A percentile compares a stretch with the other conserved stretches of the same genome.
These are phyloP conservation scores for Dioscorea dumetorum DNA, from an alignment of 106 monocot species.

Conservation along the genomic window DNA sequence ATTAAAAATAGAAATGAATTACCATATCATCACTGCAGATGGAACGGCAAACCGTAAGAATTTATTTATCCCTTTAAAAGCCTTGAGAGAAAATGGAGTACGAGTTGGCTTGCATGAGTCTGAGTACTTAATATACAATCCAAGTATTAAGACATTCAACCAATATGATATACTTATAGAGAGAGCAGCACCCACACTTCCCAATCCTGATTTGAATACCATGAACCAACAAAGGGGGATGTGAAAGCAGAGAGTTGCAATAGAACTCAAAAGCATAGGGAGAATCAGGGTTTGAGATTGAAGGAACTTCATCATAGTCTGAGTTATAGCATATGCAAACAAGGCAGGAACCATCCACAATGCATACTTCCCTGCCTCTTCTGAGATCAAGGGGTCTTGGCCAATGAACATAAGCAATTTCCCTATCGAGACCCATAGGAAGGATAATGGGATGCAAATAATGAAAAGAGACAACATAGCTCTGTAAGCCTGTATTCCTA, in stretches of 20 bases:
- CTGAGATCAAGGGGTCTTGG: constrained; percentile 49
- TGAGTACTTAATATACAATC: constrained; percentile 60
- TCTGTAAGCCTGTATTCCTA: constrained; percentile 45
- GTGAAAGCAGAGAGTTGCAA: constrained; percentile 33
- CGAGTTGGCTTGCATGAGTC: constrained; percentile 46
- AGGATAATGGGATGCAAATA: constrained; percentile 43
- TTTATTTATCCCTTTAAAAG: constrained; percentile 34
- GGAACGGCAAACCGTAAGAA: constrained; percentile 59
- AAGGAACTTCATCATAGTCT: constrained; percentile 57
- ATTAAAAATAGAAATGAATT: constrained; percentile 4
- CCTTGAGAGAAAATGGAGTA: constrained; percentile 43
- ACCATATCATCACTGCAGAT: constrained; percentile 75
- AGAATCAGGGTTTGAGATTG: constrained; percentile 55
- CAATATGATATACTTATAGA: constrained; percentile 67
- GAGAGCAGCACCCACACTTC: constrained; percentile 63
- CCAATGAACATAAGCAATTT: constrained; percentile 47
- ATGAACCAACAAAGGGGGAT: constrained; percentile 65
- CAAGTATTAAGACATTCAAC: constrained; percentile 61
- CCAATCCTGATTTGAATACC: constrained; percentile 51
- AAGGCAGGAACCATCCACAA: constrained; percentile 55
- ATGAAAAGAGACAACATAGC: constrained; percentile 53
- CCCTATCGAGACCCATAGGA: constrained; percentile 45
- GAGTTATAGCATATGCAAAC: constrained; percentile 41
- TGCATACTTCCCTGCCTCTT: constrained; percentile 47
- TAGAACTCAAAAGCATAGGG: constrained; percentile 43